These are phyloP conservation scores for Pythium insidiosum DNA, from an alignment of 352 stramenopile species.

Conservation along the genomic window DNA sequence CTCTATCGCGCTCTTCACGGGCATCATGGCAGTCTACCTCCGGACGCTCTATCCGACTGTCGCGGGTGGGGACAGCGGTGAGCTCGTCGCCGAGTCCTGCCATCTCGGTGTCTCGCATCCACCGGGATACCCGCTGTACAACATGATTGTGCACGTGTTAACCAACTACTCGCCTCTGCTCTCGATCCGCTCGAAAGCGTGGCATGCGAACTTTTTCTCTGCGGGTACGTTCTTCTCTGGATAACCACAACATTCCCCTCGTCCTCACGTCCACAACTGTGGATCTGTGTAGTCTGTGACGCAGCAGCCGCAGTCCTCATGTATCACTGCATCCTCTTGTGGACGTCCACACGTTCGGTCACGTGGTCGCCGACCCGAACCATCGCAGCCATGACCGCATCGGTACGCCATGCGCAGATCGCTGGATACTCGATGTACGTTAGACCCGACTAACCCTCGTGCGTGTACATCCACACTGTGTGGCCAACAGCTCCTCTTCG, in stretches of 20 bases:
- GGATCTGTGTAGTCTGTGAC: constrained; percentile 63
- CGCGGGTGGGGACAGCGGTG: constrained; percentile 86
- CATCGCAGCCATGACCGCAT: constrained; percentile 35
- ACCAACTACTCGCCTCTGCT: constrained; percentile 22
- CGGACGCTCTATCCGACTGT: constrained; percentile 81
- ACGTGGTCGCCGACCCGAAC: constrained; percentile 5
- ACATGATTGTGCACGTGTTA: constrained; percentile 77
- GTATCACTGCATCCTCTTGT: constrained; percentile 45
- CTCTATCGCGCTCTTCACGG: not conserved
- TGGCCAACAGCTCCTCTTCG: constrained; percentile 25
- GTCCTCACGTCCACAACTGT: too few relatives aligned
- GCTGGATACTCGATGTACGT: not conserved
- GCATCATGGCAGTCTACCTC: constrained; percentile 45
- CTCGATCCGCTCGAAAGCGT: constrained; percentile 41
- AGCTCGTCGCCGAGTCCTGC: constrained; percentile 93
- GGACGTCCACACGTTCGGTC: constrained; percentile 19
- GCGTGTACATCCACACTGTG: too few relatives aligned
- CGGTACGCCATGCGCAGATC: constrained; percentile 18
- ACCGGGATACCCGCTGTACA: constrained; percentile 93
- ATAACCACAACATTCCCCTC: too few relatives aligned
- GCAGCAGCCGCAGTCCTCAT: constrained; percentile 39
- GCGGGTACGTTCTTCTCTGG: constrained; percentile 28
- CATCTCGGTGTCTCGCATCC: constrained; percentile 90
- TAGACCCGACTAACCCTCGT: too few relatives aligned
- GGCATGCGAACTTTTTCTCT: constrained; percentile 85